phyloP scores from a whole-genome alignment of 2,329 filamentous ascomycete genomes.

The Ascochyta koolunga region DNA sequence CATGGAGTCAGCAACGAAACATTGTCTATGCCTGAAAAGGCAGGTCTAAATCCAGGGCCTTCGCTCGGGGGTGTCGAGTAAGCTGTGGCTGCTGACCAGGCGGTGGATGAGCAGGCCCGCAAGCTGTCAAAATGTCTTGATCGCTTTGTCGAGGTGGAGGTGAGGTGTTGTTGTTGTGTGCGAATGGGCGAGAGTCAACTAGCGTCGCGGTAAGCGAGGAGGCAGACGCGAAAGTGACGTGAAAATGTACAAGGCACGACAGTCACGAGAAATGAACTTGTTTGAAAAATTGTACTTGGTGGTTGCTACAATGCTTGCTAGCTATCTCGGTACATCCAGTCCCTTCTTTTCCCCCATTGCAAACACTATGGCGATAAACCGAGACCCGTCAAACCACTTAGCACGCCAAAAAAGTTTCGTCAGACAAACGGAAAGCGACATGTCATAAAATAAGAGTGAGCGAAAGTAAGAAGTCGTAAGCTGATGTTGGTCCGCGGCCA shows the following conservation, averaged over 20 bases:
- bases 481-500: background rate
- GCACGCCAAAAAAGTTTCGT: background rate
- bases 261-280: background rate
- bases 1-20: slow-evolving; percentile 11
- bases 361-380: background rate
- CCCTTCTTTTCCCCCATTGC: background rate
- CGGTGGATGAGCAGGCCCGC: background rate
- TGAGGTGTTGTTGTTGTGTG: no score
- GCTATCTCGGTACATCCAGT: background rate
- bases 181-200: background rate
- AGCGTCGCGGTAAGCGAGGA: background rate
- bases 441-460: slow-evolving; percentile 14
- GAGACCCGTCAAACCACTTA: slow-evolving; percentile 6
- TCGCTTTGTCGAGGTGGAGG: background rate
- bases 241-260: background rate
- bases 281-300: background rate
- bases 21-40: slow-evolving; percentile 4
- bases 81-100: background rate
- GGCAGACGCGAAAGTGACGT: background rate
- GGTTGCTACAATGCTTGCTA: background rate
- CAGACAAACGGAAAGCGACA: background rate
- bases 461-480: slow-evolving; percentile 23
- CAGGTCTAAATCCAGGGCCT: background rate
- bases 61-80: background rate
- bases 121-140: slow-evolving; percentile 3